These are phyloP conservation scores for Pharus latifolius DNA, from an alignment of 176 grass and related monocot species.

Conservation along the genomic window DNA sequence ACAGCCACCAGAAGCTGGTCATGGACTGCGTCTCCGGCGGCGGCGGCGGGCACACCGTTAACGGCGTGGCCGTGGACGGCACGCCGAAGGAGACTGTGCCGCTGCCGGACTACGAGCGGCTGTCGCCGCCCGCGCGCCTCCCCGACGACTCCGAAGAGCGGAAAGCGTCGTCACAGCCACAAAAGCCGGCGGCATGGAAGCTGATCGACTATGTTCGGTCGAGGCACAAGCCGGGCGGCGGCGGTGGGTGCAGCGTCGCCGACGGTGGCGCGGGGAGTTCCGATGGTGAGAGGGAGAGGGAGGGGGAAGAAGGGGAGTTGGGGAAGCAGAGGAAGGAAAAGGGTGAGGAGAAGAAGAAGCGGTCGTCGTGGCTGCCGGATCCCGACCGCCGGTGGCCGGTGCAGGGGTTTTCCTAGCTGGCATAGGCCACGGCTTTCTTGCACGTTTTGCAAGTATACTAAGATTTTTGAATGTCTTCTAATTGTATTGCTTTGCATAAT, in stretches of 20 bases:
- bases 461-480: neutral
- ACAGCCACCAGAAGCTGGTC: slow-evolving; percentile 20
- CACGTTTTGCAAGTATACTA: no score
- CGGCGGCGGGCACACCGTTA: neutral
- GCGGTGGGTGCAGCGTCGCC: neutral
- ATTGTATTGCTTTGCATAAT: neutral
- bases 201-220: slow-evolving; percentile 58
- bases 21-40: slow-evolving; percentile 36
- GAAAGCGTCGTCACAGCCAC: neutral
- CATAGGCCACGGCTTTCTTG: neutral
- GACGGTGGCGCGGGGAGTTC: slow-evolving; percentile 38
- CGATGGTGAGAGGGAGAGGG: slow-evolving; percentile 27
- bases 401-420: slow-evolving; percentile 47
- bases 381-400: slow-evolving; percentile 62
- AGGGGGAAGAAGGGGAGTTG: neutral
- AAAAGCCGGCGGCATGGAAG: slow-evolving; percentile 55
- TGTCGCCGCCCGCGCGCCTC: slow-evolving; percentile 47
- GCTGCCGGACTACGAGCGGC: slow-evolving; percentile 58
- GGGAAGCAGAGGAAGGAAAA: neutral
- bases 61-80: neutral
- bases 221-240: neutral
- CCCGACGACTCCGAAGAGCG: no score
- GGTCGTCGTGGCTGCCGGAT: slow-evolving; percentile 69
- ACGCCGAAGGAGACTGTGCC: slow-evolving; percentile 40
- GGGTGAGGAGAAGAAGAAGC: slow-evolving; percentile 48